Conservation (phyloP, 1,139 yeast genomes). For the Debaryomyces singareniensis region DNA sequence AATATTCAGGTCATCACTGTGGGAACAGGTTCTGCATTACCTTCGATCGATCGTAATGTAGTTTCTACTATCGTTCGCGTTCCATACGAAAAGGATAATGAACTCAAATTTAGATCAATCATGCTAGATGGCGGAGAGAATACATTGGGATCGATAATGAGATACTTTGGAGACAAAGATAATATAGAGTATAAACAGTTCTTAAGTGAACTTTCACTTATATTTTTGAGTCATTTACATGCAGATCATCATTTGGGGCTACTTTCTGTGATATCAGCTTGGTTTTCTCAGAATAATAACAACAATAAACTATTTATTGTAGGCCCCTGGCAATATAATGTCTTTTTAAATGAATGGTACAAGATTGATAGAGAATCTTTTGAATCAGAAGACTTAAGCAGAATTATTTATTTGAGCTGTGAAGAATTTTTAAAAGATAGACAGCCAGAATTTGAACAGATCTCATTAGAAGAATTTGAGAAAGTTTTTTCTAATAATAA, state of each 20-base stretch:
- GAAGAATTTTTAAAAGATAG: conserved; percentile 47
- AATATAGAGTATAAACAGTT: conserved; percentile 26
- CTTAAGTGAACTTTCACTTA: conserved; percentile 51
- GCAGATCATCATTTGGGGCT: conserved; percentile 96
- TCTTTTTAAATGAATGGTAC: conserved; percentile 68
- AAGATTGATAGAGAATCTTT: conserved; percentile 38
- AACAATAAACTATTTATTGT: conserved; percentile 44
- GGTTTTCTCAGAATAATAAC: conserved; percentile 44
- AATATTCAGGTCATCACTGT: conserved; percentile 70
- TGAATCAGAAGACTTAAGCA: conserved; percentile 26
- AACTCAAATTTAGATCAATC: conserved; percentile 33
- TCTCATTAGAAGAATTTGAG: conserved; percentile 28
- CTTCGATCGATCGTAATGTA: conserved; percentile 80
- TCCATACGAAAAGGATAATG: conserved; percentile 34
- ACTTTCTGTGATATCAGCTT: conserved; percentile 58
- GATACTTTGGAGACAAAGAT: conserved; percentile 49
- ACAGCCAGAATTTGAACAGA: conserved; percentile 20
- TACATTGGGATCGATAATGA: conserved; percentile 65
- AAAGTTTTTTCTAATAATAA: conserved; percentile 19
- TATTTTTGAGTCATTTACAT: conserved; percentile 85
- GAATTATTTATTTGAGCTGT: conserved; percentile 57
- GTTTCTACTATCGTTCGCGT: conserved; percentile 68
- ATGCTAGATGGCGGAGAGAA: conserved; percentile 93
- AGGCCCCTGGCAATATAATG: conserved; percentile 70
- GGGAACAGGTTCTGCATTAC: conserved; percentile 94